Base-by-base conservation (phyloP, 2,329 filamentous ascomycete species). In the Plectosphaerella cucumerina region DNA sequence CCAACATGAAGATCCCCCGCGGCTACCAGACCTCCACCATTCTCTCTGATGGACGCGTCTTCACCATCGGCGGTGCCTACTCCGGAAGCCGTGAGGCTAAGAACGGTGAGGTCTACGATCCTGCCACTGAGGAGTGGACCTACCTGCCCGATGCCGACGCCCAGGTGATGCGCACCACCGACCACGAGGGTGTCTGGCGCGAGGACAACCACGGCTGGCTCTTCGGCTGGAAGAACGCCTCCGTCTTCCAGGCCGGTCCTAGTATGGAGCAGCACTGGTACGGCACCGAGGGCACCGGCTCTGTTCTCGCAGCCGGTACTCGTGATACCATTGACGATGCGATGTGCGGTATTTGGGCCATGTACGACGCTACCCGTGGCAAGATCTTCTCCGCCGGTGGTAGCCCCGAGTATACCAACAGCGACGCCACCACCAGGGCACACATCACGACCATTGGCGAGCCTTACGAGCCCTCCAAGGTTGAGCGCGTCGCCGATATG, bases 341-440 rank as follows among this genome's bases (percentile, higher is more conserved):
- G 3, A 84, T 84, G 81, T 74, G 71, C 51, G 81, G 78, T 12
- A 75, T 73, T 45, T 73, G 74, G 5, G 71, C 79, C 53, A 82
- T 84, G 78, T 84, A 76, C 56, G 80, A 84, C 57, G 78, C 79
- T 23, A 73, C 80, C 50, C 70, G 72, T 2, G 80, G 80, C 31
- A 80, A 81, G 60, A 82, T 83, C 31, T 65, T 83, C 2, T 73
- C 76, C 0, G 64, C 71, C 14, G 80, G 81, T 10, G 80, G 80
- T 9, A 63, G 73, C 1, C 64, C 70, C 0, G 64, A 67, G 33
- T 82, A 82, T 55, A 64, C 73, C 23, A 56, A 71, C 47, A 64
- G 65, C n/a, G 53, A 62, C 6, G 72, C 73, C 1, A 72, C 71
- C 0, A 64, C 62, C 6, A 70, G 71, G 52, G 76, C 77, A 0